Percentiles rank a stretch among this genome's conserved stretches.
These are phyloP conservation scores for Crithidia thermophila DNA, from an alignment of 208 protist genomes.

Conservation along the genomic window DNA sequence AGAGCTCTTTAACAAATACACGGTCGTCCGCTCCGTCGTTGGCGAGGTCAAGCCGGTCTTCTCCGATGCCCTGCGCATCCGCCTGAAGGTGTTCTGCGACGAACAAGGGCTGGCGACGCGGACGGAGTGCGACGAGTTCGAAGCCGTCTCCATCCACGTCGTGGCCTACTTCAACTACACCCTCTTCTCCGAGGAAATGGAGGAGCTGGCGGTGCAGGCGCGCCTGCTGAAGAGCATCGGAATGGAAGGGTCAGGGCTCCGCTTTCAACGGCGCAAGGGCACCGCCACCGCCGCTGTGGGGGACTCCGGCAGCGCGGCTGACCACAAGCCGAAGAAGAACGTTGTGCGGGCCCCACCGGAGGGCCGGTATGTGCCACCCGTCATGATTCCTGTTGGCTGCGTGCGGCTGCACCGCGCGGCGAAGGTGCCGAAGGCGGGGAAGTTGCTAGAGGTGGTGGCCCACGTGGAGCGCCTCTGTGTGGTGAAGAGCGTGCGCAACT, in stretches of 20 bases:
- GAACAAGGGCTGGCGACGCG: conserved; percentile 17
- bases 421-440: conserved; percentile 26
- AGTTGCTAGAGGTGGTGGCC: conserved; percentile 36
- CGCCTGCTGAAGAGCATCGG: conserved; percentile 31
- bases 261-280: conserved; percentile 20
- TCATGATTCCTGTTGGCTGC: conserved; percentile 31
- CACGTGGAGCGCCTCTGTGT: conserved; percentile 56
- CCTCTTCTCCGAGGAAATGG: conserved; percentile 28
- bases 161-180: conserved; percentile 52
- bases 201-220: conserved; percentile 27
- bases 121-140: conserved; percentile 36
- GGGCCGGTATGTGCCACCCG: conserved; percentile 21
- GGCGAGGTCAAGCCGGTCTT: conserved; percentile 44
- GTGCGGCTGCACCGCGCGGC: conserved; percentile 37
- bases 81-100: conserved; percentile 33
- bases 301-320: background rate
- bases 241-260: conserved; percentile 32
- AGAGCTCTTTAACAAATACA: conserved; percentile 29
- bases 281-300: background rate
- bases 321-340: background rate
- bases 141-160: conserved; percentile 46
- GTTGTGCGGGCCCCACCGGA: background rate
- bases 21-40: conserved; percentile 31
- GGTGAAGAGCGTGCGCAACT: conserved; percentile 29
- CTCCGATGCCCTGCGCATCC: conserved; percentile 24